Evolutionary conservation across 169 alveolate genomes (phyloP).

Genomic region (Eimeria necatrix): DNA sequence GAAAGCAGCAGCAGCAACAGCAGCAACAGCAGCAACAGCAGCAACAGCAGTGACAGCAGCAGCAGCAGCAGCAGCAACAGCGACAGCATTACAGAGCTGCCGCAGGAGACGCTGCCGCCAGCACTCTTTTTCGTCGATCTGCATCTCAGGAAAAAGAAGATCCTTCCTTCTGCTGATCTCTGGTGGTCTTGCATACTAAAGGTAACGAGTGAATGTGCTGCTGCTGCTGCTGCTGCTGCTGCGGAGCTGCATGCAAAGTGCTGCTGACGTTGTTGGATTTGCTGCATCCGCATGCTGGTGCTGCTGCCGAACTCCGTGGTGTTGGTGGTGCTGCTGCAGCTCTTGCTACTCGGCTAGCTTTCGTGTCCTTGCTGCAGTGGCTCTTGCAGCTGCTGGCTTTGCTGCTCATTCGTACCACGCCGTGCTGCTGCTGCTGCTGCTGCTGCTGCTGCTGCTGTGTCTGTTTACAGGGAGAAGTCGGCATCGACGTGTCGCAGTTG

Average conservation of each 20-base stretch:
- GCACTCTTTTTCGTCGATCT: constrained; percentile 19
- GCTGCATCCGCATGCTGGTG: neutral
- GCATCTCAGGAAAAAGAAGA: constrained; percentile 33
- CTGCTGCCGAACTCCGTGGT: neutral
- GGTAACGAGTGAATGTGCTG: neutral
- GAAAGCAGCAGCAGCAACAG: neutral
- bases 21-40: constrained; percentile 9
- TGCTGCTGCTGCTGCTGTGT: constrained; percentile 48
- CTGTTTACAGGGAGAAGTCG: constrained; percentile 33
- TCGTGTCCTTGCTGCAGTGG: neutral
- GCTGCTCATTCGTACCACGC: too few species aligned
- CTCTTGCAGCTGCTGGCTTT: neutral
- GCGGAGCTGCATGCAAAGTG: neutral
- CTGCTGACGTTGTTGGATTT: neutral
- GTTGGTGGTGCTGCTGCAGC: neutral
- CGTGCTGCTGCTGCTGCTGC: constrained; percentile 66
- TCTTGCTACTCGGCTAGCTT: neutral
- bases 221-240: constrained; percentile 27
- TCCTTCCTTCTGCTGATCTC: constrained; percentile 39
- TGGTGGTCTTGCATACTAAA: constrained; percentile 62
- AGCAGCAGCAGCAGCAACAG: constrained; percentile 14
- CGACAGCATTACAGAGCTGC: neutral
- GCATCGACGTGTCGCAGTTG: constrained; percentile 62
- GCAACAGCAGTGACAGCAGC: constrained; percentile 4
- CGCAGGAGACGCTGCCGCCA: neutral